phyloP scores from a whole-genome alignment of 305 asterid species.

The Lippia alba region DNA sequence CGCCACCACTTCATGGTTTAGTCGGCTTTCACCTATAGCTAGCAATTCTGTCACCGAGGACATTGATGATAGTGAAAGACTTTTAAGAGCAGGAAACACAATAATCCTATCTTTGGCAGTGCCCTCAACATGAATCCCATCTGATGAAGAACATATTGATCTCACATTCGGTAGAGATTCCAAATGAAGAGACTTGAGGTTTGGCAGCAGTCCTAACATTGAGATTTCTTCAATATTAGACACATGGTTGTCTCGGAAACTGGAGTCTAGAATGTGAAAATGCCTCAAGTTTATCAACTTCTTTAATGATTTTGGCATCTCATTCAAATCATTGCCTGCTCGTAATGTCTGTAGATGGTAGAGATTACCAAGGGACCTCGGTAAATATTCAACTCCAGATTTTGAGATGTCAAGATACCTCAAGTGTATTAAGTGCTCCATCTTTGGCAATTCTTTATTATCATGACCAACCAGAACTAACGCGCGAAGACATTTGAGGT shows the following conservation, averaged over 20 bases:
- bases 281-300: no score
- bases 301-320: constrained; percentile 9
- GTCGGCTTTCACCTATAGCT: neutral
- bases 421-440: constrained; percentile 32
- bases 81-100: constrained; percentile 41
- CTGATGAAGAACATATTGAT: constrained; percentile 37
- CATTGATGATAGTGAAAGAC: constrained; percentile 17
- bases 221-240: constrained; percentile 34
- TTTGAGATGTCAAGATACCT: constrained; percentile 10
- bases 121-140: constrained; percentile 14
- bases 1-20: constrained; percentile 1
- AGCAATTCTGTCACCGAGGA: constrained; percentile 37
- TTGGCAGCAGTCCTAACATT: constrained; percentile 44
- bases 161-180: neutral
- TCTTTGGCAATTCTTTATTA: neutral
- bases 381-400: neutral
- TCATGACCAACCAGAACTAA: neutral
- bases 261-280: no score
- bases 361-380: neutral
- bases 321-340: neutral
- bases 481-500: constrained; percentile 26
- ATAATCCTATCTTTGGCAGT: neutral
- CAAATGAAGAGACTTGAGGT: constrained; percentile 37
- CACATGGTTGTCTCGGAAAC: no score
- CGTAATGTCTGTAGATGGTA: neutral